Evolutionary conservation across 2,329 filamentous ascomycete genomes (phyloP).

Genomic region (Trichoderma koningiopsis): DNA sequence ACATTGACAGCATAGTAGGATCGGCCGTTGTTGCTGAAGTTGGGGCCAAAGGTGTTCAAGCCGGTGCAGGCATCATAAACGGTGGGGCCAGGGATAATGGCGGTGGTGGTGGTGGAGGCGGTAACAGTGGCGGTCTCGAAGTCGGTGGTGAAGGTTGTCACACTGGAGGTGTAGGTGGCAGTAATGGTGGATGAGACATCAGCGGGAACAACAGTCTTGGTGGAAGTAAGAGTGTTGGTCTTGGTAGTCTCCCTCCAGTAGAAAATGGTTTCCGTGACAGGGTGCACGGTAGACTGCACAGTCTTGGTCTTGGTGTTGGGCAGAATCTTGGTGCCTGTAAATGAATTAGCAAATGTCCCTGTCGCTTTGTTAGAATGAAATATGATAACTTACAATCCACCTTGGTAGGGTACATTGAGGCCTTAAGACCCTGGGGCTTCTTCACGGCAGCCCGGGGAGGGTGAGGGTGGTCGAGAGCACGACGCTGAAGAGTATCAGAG

Average conservation of each 20-base stretch:
- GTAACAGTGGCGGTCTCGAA: background rate
- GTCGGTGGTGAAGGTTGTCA: background rate
- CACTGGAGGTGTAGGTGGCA: background rate
- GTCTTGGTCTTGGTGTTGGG: background rate
- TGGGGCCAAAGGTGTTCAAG: background rate
- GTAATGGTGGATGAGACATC: background rate
- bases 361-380: background rate
- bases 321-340: background rate
- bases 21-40: background rate
- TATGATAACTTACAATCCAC: background rate
- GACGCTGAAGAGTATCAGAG: background rate
- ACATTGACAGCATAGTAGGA: background rate
- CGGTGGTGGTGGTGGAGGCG: background rate
- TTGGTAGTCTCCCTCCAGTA: background rate
- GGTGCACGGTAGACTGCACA: background rate
- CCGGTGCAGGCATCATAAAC: background rate
- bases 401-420: background rate
- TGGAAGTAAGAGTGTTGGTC: slow-evolving; percentile 1
- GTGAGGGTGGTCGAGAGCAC: background rate
- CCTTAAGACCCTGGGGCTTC: background rate
- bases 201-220: slow-evolving; percentile 6
- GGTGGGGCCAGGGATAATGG: background rate
- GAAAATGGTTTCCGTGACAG: background rate
- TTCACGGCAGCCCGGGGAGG: background rate
- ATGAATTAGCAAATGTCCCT: background rate